These are phyloP conservation scores for Buddleja alternifolia DNA, from an alignment of 257 asterid species.

Conservation along the genomic window DNA sequence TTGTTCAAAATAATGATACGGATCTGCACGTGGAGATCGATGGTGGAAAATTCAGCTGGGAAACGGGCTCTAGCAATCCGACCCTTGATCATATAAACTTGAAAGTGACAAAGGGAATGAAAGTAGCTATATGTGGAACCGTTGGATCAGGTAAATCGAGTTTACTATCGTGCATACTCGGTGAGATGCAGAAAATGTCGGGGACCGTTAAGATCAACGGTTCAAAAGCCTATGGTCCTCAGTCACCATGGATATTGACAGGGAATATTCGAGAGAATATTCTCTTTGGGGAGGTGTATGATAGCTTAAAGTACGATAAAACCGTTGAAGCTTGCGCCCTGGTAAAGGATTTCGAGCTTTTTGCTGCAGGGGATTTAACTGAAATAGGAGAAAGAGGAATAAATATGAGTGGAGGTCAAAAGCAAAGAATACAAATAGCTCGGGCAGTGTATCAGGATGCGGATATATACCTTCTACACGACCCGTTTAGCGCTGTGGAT, in stretches of 20 bases:
- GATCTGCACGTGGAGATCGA: constrained; percentile 66
- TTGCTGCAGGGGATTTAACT: constrained; percentile 83
- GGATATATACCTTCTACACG: constrained; percentile 88
- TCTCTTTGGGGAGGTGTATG: constrained; percentile 72
- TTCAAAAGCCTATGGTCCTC: constrained; percentile 84
- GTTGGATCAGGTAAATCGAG: constrained; percentile 99
- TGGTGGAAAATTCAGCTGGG: constrained; percentile 76
- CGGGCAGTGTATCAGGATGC: constrained; percentile 96
- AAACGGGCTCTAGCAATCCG: constrained; percentile 41
- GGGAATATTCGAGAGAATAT: constrained; percentile 85
- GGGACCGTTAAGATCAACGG: constrained; percentile 81
- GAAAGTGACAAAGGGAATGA: constrained; percentile 77
- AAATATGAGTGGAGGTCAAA: constrained; percentile 97
- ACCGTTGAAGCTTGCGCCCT: constrained; percentile 87
- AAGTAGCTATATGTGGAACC: constrained; percentile 93
- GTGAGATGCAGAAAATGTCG: constrained; percentile 83
- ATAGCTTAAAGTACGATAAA: constrained; percentile 58
- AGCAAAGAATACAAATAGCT: constrained; percentile 93
- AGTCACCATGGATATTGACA: constrained; percentile 86
- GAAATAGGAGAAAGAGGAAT: constrained; percentile 95
- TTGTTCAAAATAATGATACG: constrained; percentile 41
- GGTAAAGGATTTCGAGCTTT: constrained; percentile 79
- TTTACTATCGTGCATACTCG: constrained; percentile 80
- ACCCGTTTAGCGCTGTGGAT: constrained; percentile 96
- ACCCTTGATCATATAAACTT: constrained; percentile 64